Evolutionary conservation across 768 basidiomycete genomes (phyloP).

Genomic region (Rhodotorula sphaerocarpa): DNA sequence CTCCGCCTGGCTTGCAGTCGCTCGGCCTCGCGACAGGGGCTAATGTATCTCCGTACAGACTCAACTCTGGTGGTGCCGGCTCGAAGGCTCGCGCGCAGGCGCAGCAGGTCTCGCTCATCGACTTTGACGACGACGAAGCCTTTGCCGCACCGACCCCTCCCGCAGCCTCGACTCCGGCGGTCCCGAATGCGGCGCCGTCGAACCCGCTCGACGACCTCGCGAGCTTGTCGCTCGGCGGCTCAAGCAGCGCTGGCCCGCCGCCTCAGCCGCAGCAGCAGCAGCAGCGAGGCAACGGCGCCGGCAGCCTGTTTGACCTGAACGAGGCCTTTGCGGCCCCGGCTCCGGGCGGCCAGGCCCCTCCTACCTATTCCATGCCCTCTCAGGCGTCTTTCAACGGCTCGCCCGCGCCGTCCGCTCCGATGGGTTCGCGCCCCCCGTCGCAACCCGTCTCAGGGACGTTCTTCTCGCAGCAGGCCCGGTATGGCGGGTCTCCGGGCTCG

Average conservation of each 20-base stretch:
- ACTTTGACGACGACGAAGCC: constrained; percentile 35
- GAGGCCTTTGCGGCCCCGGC: constrained; percentile 18
- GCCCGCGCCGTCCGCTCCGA: no score
- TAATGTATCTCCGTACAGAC: no score
- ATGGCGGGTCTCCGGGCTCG: no score
- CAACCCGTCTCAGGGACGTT: constrained; percentile 5
- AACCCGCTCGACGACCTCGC: constrained; percentile 53
- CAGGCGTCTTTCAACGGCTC: background rate
- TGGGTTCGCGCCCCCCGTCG: no score
- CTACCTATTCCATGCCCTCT: background rate
- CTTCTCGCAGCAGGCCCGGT: constrained; percentile 27
- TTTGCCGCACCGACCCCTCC: constrained; percentile 10
- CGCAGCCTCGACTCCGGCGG: background rate
- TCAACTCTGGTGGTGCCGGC: constrained; percentile 3
- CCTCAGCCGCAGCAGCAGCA: background rate
- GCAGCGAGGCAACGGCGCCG: background rate
- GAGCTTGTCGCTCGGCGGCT: constrained; percentile 21
- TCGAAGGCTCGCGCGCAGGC: constrained; percentile 27
- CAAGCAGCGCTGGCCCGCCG: background rate
- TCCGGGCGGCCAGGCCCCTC: background rate
- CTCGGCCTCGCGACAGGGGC: no score
- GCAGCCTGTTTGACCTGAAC: constrained; percentile 31
- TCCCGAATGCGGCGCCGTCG: background rate
- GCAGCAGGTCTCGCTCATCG: constrained; percentile 33
- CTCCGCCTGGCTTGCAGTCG: no score